Base-by-base conservation (phyloP, 2,329 filamentous ascomycete genomes). In the Paracoccidioides lutzii region DNA sequence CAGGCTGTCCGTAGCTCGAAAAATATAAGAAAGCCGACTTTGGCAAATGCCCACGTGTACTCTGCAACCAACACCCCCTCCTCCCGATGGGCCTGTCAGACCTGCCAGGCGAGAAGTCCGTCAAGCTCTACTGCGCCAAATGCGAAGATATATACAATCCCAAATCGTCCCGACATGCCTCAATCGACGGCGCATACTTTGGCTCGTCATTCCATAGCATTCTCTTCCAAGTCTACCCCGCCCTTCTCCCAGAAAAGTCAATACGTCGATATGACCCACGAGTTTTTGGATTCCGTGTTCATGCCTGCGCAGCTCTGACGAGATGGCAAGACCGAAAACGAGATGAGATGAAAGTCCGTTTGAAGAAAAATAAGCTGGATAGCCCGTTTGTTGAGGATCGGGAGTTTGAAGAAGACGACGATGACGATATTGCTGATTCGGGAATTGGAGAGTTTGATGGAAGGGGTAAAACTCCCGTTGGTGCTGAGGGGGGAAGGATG, bases 61-160 rank as follows among this genome's bases (percentile, higher is more conserved):
- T 94, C 77, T 98, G 93, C 75, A 84, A 94, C 66, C 87, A 86
- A 9, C 90, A 98, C 69, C 90, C 90, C 5, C 83, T 98, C 42
- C 82, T 98, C 33, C 93, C 93, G 48, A 94, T 96, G 83, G 93
- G 93, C 60, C 86, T 94, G 64, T 88, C 89, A 65, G 93, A 98
- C 73, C 78, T 91, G 2, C 82, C 93, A 59, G 90, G 90, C 73
- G 77, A 84, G 63, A 94, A 90, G 66, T 84, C 91, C 49, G 93
- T 96, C 62, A 97, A 96, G 73, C 87, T 98, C 54, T 98, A 95
- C 80, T 98, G 93, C 73, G 84, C 87, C 50, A 88, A 90, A 65
- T 98, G 93, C 77, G 93, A 98, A 78, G 93, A 98, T 71, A 86
- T 95, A 58, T 98, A 98, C 79, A 97, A 97, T 74, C 93, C 93